Base-by-base conservation (phyloP, 257 asterid genomes). In the Rauvolfia tetraphylla region DNA sequence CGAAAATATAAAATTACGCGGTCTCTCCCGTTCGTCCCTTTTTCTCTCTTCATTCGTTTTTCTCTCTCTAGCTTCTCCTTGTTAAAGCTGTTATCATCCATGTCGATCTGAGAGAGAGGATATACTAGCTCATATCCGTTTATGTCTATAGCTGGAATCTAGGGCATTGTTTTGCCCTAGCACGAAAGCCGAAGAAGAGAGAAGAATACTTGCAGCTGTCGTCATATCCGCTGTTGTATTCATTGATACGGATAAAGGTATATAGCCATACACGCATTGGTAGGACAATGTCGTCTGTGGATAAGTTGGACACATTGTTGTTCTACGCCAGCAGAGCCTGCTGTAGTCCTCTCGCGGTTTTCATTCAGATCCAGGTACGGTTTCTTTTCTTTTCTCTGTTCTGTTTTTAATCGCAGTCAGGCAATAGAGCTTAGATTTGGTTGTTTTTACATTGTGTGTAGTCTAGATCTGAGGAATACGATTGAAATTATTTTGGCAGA, bases 291-390 rank as follows among this genome's bases (percentile, higher is more conserved):
- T 65, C 82, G 82, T 70, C 88, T 17, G 56, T 89, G 74, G 96
- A 90, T 89, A 85, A 87, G 38, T 71, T 93, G 36, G 98, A 91
- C 62, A 73, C 82, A 12, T 81, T 86, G 78, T 51, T 95, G 34
- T 89, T 93, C 86, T 79, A 85, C 68, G 93, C 97, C 65, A 91
- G 96, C 92, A 87, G 85, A 85, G 95, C 94, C 75, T 89, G 82
- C 65, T 86, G 90, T 57, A 84, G 88, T 81, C 95, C 97, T 22
- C 44, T 91, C 36, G 97, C 89, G 4, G 54, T 90, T 65, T 90
- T 89, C 70, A 46, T 95, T 84, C 98, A 93, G 97, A 93, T 95
- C 92, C 99, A 95, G 98, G 99, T 92, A 36, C 18, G 27, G 53
- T 4, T 33, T 36, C 42, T 42, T 25, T 7, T 27, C 4, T 23